Evolutionary conservation across 202 grass and related monocot species (phyloP), one percentile per base, ranked within the genome.

Genomic region (Brachypodium distachyon): DNA sequence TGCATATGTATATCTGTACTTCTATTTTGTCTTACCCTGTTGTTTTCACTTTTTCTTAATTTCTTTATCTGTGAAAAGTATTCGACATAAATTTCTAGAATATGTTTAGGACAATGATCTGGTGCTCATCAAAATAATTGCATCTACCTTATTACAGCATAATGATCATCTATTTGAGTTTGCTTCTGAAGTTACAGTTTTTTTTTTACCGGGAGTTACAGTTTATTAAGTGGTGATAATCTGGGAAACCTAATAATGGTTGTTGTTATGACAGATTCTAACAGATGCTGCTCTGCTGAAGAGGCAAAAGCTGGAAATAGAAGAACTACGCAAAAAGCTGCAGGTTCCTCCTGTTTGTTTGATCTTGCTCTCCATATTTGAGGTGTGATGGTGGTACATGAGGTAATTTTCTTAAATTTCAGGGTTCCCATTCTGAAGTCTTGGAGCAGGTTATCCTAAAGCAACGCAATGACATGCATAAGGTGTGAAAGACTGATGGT

Each of bases 201-300:
- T n/a, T n/a, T n/a, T n/a, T n/a, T n/a, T n/a, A n/a, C n/a, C n/a
- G n/a, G n/a, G n/a, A n/a, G n/a, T n/a, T n/a, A n/a, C 61, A 64
- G 43, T 76, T 55, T 80, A 16, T 76, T 57, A 56, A 67, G 27
- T 65, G 54, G 19, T 27, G n/a, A 48, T 7, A 28, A 36, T 31
- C 50, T 23, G 28, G 36, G 18, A 34, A n/a, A 57, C 34, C 18
- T 88, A 80, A 86, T 56, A 63, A 48, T 64, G 61, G 46, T 39
- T 57, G 14, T 13, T 57, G 57, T 1, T 51, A 37, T 84, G 12
- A 26, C 67, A 96, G 96, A 87, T 99, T 79, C 47, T 99, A 85
- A 93, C 96, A 51, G 96, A 99, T 81, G 96, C 89, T 80, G 96
- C 96, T 78, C 58, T 99, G 16, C 83, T 99, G 61, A 96, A 99